These are phyloP conservation scores for Edaphochlamys debaryana DNA, from an alignment of 139 green algal genomes.

Conservation along the genomic window DNA sequence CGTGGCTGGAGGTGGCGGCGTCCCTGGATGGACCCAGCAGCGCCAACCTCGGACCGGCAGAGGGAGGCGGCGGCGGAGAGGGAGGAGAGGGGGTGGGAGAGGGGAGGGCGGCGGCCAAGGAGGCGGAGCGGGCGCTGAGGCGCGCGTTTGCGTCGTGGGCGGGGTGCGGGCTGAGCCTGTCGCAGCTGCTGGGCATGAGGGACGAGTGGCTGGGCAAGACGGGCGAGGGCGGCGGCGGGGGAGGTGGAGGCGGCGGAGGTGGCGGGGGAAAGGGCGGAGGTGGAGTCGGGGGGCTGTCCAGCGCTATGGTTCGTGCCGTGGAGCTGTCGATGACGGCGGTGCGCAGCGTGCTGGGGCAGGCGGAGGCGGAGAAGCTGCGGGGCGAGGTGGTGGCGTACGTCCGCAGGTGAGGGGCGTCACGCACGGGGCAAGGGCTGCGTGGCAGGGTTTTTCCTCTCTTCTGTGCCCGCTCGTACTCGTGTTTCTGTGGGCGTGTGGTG, in stretches of 20 bases:
- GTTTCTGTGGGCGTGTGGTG: no score
- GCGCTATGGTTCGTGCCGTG: no score
- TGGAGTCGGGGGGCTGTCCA: no score
- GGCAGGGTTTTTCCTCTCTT: no score
- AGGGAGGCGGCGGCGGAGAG: not conserved
- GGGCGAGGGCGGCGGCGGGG: not conserved
- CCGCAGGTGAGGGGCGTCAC: no score
- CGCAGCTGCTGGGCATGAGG: conserved; percentile 1
- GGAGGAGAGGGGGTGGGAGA: not conserved
- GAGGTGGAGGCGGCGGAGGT: no score
- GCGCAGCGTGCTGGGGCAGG: not conserved
- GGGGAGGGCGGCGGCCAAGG: not conserved
- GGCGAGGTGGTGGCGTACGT: conserved; percentile 8
- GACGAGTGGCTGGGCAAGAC: not conserved
- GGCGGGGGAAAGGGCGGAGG: no score
- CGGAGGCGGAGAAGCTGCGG: not conserved
- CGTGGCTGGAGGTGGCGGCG: conserved; percentile 8
- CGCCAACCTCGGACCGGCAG: not conserved
- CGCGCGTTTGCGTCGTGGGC: conserved; percentile 15
- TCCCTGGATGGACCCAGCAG: not conserved
- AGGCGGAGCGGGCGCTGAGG: not conserved
- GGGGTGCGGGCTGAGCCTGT: conserved; percentile 11
- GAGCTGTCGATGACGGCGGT: conserved; percentile 26
- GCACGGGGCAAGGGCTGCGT: no score
- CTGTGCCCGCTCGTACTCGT: no score